A percentile compares a stretch with the other conserved stretches of the same genome.
Conservation (phyloP, 345 rosid species). For the Euphorbia peplus region DNA sequence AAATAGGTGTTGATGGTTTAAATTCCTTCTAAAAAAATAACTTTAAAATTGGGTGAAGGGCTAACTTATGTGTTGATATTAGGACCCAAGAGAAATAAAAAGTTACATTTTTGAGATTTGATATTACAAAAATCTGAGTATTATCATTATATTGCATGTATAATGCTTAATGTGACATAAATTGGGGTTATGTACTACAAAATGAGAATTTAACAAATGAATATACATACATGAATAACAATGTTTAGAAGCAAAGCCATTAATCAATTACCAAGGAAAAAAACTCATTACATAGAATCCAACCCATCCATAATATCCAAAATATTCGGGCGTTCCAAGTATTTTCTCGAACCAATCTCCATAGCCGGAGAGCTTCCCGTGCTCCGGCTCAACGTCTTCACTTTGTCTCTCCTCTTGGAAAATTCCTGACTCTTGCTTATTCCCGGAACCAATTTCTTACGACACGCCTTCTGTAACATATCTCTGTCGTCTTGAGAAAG, state of each 20-base stretch:
- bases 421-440: slow-evolving; percentile 88
- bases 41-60: too few relatives aligned
- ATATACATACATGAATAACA: slow-evolving; percentile 15
- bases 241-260: not conserved
- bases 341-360: slow-evolving; percentile 6
- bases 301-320: slow-evolving; percentile 31
- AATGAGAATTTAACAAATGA: not conserved
- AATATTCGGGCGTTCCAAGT: slow-evolving; percentile 7
- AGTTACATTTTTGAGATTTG: not conserved
- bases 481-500: slow-evolving; percentile 65
- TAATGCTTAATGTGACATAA: not conserved
- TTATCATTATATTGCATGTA: not conserved
- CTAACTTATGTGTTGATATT: too few relatives aligned
- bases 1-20: too few relatives aligned
- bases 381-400: slow-evolving; percentile 56
- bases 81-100: too few relatives aligned
- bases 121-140: not conserved
- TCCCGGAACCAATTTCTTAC: slow-evolving; percentile 47
- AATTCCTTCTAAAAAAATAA: too few relatives aligned
- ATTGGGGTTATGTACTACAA: slow-evolving; percentile 2
- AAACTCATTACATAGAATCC: not conserved
- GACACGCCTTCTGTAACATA: slow-evolving; percentile 43
- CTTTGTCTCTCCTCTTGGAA: slow-evolving; percentile 32
- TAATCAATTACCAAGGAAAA: not conserved
- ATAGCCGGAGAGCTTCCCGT: slow-evolving; percentile 56